phyloP scores from a whole-genome alignment of 176 grass and related monocot species.

The Metroxylon sagu region DNA sequence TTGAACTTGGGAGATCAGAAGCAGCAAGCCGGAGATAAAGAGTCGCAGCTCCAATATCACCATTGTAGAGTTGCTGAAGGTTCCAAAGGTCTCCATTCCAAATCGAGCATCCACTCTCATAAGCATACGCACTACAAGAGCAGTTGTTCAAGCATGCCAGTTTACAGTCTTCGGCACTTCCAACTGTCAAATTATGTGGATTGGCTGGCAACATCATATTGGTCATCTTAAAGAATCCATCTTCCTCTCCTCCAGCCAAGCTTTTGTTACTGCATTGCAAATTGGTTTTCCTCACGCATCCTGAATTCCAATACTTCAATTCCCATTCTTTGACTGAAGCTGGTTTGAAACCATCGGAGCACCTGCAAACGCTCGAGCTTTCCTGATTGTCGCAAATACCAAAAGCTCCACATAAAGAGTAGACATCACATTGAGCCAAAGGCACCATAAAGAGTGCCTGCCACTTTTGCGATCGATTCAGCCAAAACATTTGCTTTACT shows the following conservation, averaged over 20 bases:
- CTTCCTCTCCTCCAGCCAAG: not conserved
- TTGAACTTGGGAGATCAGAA: conserved; percentile 7
- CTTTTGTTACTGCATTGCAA: conserved; percentile 8
- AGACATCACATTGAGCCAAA: too few species aligned
- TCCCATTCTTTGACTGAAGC: conserved; percentile 14
- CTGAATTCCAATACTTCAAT: conserved; percentile 12
- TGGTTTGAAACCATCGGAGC: conserved; percentile 8
- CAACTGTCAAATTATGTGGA: not conserved
- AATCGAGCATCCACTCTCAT: conserved; percentile 10
- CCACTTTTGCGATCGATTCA: too few species aligned
- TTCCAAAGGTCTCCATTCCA: conserved; percentile 21
- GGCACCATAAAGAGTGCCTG: too few species aligned
- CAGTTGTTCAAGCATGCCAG: conserved; percentile 35
- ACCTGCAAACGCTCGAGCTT: not conserved
- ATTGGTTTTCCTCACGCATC: conserved; percentile 27
- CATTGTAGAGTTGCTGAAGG: conserved; percentile 4
- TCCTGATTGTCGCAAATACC: conserved; percentile 22
- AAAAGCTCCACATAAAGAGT: conserved; percentile 13
- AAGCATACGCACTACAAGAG: conserved; percentile 27
- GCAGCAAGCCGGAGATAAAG: conserved; percentile 19
- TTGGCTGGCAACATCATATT: conserved; percentile 29
- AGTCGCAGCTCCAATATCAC: conserved; percentile 17
- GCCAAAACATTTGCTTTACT: too few species aligned
- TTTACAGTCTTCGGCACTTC: conserved; percentile 15
- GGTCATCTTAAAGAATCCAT: conserved; percentile 33